A percentile compares a stretch with the other conserved stretches of the same genome.
phyloP scores from a whole-genome alignment of 108 stramenopile species.

The Seminavis robusta region DNA sequence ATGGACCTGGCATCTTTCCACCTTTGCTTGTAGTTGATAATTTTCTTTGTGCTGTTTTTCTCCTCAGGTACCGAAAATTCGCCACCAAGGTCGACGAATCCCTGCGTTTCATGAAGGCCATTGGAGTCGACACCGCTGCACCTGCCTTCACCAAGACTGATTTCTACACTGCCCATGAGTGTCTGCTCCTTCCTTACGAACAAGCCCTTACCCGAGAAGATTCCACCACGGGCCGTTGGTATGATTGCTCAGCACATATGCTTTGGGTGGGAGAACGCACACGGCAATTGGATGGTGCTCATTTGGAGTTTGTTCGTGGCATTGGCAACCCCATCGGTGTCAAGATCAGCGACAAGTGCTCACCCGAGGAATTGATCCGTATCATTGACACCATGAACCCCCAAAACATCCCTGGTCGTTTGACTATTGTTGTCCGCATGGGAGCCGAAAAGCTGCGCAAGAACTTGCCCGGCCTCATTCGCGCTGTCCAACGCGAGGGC shows the following conservation, averaged over 20 bases:
- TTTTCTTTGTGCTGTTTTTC: conserved; percentile 1
- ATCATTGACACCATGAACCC: conserved; percentile 95
- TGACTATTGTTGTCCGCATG: conserved; percentile 98
- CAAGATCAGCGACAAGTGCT: conserved; percentile 96
- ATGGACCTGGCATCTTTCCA: background rate
- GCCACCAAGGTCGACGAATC: conserved; percentile 92
- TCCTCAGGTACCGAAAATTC: conserved; percentile 77
- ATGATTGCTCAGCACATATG: conserved; percentile 98
- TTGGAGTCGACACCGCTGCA: conserved; percentile 87
- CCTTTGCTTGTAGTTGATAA: background rate
- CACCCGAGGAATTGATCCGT: conserved; percentile 87
- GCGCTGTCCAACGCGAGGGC: conserved; percentile 94
- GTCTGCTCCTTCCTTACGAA: conserved; percentile 96
- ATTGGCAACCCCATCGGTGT: conserved; percentile 97
- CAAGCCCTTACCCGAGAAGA: conserved; percentile 95
- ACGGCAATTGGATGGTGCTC: conserved; percentile 95
- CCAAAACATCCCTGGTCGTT: conserved; percentile 91
- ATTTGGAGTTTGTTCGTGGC: conserved; percentile 96
- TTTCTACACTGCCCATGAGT: conserved; percentile 98
- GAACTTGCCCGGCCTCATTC: conserved; percentile 94
- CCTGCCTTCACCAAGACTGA: conserved; percentile 88
- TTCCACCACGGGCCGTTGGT: conserved; percentile 94
- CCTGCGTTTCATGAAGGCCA: conserved; percentile 96
- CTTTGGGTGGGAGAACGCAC: conserved; percentile 99
- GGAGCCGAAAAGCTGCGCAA: conserved; percentile 93